phyloP scores from a whole-genome alignment of 2,329 filamentous ascomycete species.

The Claviceps sp. region DNA sequence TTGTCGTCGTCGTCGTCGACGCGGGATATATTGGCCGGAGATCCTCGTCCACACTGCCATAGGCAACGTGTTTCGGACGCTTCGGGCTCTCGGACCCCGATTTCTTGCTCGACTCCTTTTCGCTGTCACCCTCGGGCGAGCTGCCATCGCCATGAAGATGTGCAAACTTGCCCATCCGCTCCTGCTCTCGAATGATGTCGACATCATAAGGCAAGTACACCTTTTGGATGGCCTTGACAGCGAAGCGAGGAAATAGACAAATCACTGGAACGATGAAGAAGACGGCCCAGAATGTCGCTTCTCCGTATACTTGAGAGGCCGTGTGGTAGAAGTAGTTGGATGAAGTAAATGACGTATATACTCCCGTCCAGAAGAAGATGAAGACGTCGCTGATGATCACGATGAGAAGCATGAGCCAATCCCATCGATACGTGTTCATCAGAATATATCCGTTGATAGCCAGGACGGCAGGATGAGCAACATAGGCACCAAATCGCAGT shows the following conservation, averaged over 20 bases:
- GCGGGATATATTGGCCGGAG: conserved; percentile 87
- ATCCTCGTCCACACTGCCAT: conserved; percentile 68
- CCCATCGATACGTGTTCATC: conserved; percentile 95
- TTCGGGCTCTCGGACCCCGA: conserved; percentile 45
- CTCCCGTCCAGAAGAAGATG: conserved; percentile 90
- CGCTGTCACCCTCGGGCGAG: conserved; percentile 25
- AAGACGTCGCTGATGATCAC: conserved; percentile 71
- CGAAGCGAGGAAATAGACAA: conserved; percentile 77
- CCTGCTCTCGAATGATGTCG: conserved; percentile 90
- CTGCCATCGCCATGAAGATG: conserved; percentile 38
- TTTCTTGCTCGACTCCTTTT: conserved; percentile 18
- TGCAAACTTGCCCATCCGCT: conserved; percentile 69
- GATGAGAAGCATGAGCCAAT: conserved; percentile 85
- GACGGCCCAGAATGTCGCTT: conserved; percentile 78
- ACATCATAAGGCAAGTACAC: conserved; percentile 87
- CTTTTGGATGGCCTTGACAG: conserved; percentile 79
- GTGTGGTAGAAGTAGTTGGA: conserved; percentile 57
- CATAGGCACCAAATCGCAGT: conserved; percentile 72
- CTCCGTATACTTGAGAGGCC: conserved; percentile 64
- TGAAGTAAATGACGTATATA: conserved; percentile 50
- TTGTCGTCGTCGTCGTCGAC: conserved; percentile 67
- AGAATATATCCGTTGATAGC: conserved; percentile 91
- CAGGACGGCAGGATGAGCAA: conserved; percentile 71
- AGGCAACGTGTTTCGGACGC: conserved; percentile 42
- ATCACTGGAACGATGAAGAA: conserved; percentile 67